Evolutionary conservation across 305 asterid genomes (phyloP), one percentile per base, ranked within the genome.

Genomic region (Fraxinus floribunda): DNA sequence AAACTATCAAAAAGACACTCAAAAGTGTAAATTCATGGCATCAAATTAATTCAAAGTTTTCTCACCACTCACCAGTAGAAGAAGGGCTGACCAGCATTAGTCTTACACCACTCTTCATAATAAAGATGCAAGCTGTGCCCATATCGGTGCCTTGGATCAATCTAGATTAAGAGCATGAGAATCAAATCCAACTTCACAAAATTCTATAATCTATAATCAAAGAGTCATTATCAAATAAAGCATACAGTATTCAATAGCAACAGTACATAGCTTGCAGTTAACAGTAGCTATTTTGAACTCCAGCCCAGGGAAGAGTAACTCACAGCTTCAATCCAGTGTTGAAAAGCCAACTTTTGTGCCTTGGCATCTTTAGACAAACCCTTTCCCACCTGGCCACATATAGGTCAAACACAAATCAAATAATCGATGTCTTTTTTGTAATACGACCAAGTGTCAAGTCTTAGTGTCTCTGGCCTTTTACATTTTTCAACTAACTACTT

Each of bases 101-200:
- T 78, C 83, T 88, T 83, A 87, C 97, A 90, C 99, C 99, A 96
- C 81, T 90, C 95, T 24, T 93, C 93, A 55, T 90, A 96, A 85
- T 93, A 96, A 1, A 88, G 29, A 86, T 96, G 97, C 77, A 96
- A 89, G 88, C 89, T 91, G 85, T 96, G 98, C 78, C 98, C 99
- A 85, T 96, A 94, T 2, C 99, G 98, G 83, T 96, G 99, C 86
- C 98, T 89, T 7, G 99, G 98, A 81, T 96, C 98, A 84, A 96
- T 90, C 98, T 96, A 86, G 35, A 55, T 7, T 13, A 38, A 68
- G 32, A 35, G 6, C 9, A 29, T 24, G 64, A 35, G 39, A 79
- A 34, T 52, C 18, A 76, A 84, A 38, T 44, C 57, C 78, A 55
- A 74, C 41, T 64, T 62, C 72, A 66, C 13, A 62, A 32, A 34